These are phyloP conservation scores for Novymonas esmeraldas DNA, from an alignment of 208 protist species.

Conservation along the genomic window DNA sequence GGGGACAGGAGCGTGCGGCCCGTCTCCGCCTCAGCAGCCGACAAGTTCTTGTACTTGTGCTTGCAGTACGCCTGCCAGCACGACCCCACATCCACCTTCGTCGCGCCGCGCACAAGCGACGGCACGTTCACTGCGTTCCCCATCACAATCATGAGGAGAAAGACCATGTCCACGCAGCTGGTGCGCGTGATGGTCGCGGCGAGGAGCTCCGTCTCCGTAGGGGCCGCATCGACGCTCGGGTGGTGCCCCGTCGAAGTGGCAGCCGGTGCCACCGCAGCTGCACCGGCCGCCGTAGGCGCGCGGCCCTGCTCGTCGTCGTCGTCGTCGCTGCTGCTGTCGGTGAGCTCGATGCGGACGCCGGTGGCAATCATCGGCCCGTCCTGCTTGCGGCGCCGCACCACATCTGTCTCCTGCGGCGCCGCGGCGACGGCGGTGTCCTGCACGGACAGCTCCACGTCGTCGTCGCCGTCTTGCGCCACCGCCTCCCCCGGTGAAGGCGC, in stretches of 20 bases:
- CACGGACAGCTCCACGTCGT: conserved; percentile 23
- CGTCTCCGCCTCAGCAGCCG: conserved; percentile 48
- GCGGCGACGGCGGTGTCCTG: conserved; percentile 15
- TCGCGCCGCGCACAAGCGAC: conserved; percentile 73
- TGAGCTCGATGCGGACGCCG: conserved; percentile 54
- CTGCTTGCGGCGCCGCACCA: conserved; percentile 67
- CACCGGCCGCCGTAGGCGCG: neutral
- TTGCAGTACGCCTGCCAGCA: conserved; percentile 88
- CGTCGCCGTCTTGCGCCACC: neutral
- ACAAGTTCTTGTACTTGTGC: conserved; percentile 68
- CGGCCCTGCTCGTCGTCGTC: conserved; percentile 19
- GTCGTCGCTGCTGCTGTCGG: conserved; percentile 67
- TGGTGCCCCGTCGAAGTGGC: neutral
- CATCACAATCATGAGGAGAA: conserved; percentile 89
- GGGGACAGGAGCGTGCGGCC: conserved; percentile 32
- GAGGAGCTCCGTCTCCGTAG: conserved; percentile 22
- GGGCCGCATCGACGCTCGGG: neutral
- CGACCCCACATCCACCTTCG: conserved; percentile 83
- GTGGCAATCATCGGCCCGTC: conserved; percentile 84
- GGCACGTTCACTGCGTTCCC: conserved; percentile 81
- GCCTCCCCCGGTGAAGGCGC: neutral
- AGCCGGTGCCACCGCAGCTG: neutral
- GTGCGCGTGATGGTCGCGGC: conserved; percentile 54
- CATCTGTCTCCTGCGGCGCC: conserved; percentile 23
- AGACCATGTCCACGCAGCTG: conserved; percentile 86